Evolutionary conservation across 768 basidiomycete species (phyloP).

Genomic region (Xanthoconium stramineum): DNA sequence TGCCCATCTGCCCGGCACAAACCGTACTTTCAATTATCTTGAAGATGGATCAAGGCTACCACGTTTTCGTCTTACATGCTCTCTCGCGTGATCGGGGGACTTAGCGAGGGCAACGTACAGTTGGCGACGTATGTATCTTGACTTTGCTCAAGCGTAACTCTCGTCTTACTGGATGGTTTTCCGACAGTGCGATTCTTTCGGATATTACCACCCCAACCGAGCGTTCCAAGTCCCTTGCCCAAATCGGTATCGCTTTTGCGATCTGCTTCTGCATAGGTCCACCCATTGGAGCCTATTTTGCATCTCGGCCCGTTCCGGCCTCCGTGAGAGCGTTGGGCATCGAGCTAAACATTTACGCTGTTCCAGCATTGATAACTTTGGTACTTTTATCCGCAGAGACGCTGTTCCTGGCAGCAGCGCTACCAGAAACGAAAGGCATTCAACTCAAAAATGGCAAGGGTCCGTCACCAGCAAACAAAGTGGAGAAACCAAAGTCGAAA

Average conservation of each 20-base stretch:
- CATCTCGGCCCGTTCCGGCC: conserved; percentile 73
- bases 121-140: conserved; percentile 74
- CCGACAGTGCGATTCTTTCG: conserved; percentile 80
- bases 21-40: neutral
- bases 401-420: conserved; percentile 61
- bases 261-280: conserved; percentile 93
- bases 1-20: neutral
- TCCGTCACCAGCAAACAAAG: conserved; percentile 17
- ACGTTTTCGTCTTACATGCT: conserved; percentile 88
- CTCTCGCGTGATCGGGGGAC: conserved; percentile 86
- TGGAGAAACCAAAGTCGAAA: conserved; percentile 18
- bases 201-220: conserved; percentile 81
- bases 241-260: conserved; percentile 95
- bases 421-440: conserved; percentile 84
- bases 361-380: conserved; percentile 83
- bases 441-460: conserved; percentile 14
- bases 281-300: conserved; percentile 94
- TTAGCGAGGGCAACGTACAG: conserved; percentile 97
- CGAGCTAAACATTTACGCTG: conserved; percentile 85
- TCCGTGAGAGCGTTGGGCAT: conserved; percentile 52
- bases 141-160: neutral
- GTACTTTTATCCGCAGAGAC: conserved; percentile 79
- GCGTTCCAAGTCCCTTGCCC: conserved; percentile 81
- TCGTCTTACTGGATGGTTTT: neutral
- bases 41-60: conserved; percentile 86